phyloP scores from a whole-genome alignment of 768 basidiomycete species.

The Hebeloma cylindrosporum region DNA sequence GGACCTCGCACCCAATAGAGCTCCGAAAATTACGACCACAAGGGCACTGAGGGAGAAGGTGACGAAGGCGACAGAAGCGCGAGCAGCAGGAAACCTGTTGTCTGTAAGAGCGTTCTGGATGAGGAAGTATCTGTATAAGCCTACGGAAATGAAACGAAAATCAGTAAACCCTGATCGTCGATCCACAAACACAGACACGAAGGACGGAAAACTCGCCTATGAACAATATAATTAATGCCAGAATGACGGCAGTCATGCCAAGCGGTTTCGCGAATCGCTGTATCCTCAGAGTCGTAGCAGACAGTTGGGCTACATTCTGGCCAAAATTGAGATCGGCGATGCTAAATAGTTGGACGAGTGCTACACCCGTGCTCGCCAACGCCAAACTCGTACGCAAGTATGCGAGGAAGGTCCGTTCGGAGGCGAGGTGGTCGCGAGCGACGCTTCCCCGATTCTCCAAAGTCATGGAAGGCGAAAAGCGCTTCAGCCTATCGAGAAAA shows the following conservation, averaged over 20 bases:
- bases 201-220: constrained; percentile 18
- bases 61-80: constrained; percentile 19
- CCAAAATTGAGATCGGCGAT: constrained; percentile 20
- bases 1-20: constrained; percentile 17
- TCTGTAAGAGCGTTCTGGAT: constrained; percentile 21
- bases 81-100: constrained; percentile 23
- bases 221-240: constrained; percentile 17
- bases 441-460: constrained; percentile 62
- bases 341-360: constrained; percentile 26
- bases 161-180: background rate
- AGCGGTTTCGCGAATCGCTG: constrained; percentile 21
- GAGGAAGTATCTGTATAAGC: constrained; percentile 21
- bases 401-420: constrained; percentile 62
- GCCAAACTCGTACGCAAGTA: constrained; percentile 64
- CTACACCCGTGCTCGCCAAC: constrained; percentile 55
- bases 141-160: constrained; percentile 6
- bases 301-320: background rate
- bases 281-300: constrained; percentile 7
- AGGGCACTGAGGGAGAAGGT: constrained; percentile 20
- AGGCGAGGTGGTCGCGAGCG: constrained; percentile 64
- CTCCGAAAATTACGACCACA: constrained; percentile 20
- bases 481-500: no score
- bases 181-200: background rate
- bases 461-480: constrained; percentile 3
- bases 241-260: constrained; percentile 17